phyloP scores from a whole-genome alignment of 2,329 filamentous ascomycete genomes.

The Nothophaeocryptopus gaeumannii region DNA sequence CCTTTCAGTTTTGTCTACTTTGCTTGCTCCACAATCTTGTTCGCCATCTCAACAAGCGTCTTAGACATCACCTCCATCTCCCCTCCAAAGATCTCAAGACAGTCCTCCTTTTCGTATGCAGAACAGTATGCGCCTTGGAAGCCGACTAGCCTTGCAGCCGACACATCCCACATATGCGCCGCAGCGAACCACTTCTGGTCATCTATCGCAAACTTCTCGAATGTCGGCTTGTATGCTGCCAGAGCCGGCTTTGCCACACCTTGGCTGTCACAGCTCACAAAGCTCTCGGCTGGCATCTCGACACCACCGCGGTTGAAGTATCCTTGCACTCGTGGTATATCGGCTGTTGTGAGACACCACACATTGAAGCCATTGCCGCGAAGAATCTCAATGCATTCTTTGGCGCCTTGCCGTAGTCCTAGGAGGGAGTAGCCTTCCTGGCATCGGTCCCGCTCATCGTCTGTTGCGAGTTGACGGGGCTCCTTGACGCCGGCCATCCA shows the following conservation, averaged over 20 bases:
- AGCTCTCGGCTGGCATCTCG: slow-evolving; percentile 51
- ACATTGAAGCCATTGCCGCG: slow-evolving; percentile 49
- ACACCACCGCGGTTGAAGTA: slow-evolving; percentile 53
- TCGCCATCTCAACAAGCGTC: slow-evolving; percentile 49
- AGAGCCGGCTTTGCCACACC: slow-evolving; percentile 52
- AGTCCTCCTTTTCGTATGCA: slow-evolving; percentile 52
- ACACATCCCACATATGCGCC: slow-evolving; percentile 60
- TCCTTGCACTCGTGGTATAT: slow-evolving; percentile 49
- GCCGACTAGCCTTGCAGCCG: slow-evolving; percentile 26
- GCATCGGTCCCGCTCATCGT: slow-evolving; percentile 43
- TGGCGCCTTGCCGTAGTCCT: slow-evolving; percentile 39
- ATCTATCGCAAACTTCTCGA: slow-evolving; percentile 40
- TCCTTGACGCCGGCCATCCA: slow-evolving; percentile 45
- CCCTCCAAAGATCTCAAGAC: slow-evolving; percentile 49
- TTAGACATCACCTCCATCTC: slow-evolving; percentile 53
- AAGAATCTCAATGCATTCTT: slow-evolving; percentile 45
- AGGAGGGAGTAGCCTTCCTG: slow-evolving; percentile 39
- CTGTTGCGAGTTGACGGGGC: slow-evolving; percentile 42
- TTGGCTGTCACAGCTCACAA: slow-evolving; percentile 51
- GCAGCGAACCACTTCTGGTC: slow-evolving; percentile 56
- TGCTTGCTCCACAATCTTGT: slow-evolving; percentile 25
- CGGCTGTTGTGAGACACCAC: slow-evolving; percentile 55
- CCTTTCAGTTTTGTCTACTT: not conserved
- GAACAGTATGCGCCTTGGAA: slow-evolving; percentile 55
- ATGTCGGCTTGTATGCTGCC: slow-evolving; percentile 46